Percentiles rank a stretch among this genome's conserved stretches.
Conservation (phyloP, 345 rosid genomes). For the Acer saccharum region DNA sequence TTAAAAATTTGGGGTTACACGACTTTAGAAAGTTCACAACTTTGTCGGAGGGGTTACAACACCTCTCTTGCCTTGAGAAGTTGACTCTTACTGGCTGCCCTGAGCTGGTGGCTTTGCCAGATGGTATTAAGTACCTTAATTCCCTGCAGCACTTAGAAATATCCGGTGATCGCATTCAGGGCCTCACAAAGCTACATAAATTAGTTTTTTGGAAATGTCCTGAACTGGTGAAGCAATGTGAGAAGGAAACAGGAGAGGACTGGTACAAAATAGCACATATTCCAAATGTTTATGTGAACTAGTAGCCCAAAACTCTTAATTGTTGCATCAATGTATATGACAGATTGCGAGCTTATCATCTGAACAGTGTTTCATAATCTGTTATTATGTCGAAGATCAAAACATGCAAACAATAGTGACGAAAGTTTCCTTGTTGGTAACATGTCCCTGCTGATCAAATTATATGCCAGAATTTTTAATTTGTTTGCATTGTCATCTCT, state of each 20-base stretch:
- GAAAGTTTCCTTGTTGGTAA: too few species aligned
- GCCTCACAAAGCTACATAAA: background rate
- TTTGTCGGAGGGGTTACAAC: background rate
- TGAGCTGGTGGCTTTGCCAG: background rate
- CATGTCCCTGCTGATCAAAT: too few species aligned
- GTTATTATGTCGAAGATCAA: too few species aligned
- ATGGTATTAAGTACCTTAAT: background rate
- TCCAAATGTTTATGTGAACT: background rate
- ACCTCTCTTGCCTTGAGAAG: background rate
- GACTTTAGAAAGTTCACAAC: background rate
- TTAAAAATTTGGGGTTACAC: background rate
- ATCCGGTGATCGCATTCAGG: background rate
- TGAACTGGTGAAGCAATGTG: slow-evolving; percentile 6
- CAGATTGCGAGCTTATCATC: too few species aligned
- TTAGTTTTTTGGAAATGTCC: slow-evolving; percentile 7
- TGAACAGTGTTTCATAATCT: too few species aligned
- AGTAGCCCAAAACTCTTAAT: background rate
- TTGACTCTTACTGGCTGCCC: background rate
- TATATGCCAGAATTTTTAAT: too few species aligned
- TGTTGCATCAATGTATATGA: background rate
- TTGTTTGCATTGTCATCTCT: too few species aligned
- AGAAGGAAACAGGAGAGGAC: slow-evolving; percentile 16
- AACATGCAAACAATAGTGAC: too few species aligned
- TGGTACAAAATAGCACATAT: slow-evolving; percentile 22
- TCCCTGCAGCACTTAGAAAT: background rate